A percentile compares a stretch with the other conserved stretches of the same genome.
Conservation (phyloP, 2,329 filamentous ascomycete species). For the Ophiobolus disseminans region DNA sequence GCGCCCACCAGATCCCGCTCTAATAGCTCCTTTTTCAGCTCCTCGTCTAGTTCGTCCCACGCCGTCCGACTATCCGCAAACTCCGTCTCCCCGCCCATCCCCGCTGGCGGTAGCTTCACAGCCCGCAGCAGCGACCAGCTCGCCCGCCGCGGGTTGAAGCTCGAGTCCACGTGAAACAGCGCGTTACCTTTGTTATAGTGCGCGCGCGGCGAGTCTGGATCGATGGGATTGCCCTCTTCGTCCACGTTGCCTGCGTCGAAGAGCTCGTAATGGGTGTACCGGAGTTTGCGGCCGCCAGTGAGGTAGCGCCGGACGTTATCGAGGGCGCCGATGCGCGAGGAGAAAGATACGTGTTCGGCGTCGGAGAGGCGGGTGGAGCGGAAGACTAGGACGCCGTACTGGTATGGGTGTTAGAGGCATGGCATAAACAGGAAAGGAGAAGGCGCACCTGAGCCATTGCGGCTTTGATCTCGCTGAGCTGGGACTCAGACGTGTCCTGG, state of each 20-base stretch:
- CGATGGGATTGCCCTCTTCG: conserved; percentile 55
- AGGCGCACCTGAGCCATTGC: conserved; percentile 5
- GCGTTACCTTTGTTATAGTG: conserved; percentile 51
- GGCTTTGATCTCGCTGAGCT: conserved; percentile 4
- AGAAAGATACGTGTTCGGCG: conserved; percentile 53
- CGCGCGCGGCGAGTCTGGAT: conserved; percentile 50
- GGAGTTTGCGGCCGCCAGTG: conserved; percentile 54
- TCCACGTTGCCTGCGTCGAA: conserved; percentile 66
- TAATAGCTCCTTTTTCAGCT: conserved; percentile 32
- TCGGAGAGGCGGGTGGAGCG: conserved; percentile 61
- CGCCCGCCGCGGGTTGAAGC: conserved; percentile 39
- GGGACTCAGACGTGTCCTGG: conserved; percentile 1
- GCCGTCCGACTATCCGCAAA: conserved; percentile 35
- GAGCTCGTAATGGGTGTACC: conserved; percentile 59
- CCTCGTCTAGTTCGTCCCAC: conserved; percentile 39
- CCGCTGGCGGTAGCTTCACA: conserved; percentile 30
- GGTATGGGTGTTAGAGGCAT: neutral
- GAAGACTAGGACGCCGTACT: conserved; percentile 62
- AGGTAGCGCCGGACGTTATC: conserved; percentile 50
- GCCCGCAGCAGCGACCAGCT: conserved; percentile 32
- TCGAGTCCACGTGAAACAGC: conserved; percentile 38
- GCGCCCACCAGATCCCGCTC: conserved; percentile 29
- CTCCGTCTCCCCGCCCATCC: conserved; percentile 34
- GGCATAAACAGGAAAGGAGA: neutral
- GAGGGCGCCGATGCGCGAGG: conserved; percentile 59